Conservation (phyloP, 2,329 filamentous ascomycete species). For the Scortechinia acanthostroma region DNA sequence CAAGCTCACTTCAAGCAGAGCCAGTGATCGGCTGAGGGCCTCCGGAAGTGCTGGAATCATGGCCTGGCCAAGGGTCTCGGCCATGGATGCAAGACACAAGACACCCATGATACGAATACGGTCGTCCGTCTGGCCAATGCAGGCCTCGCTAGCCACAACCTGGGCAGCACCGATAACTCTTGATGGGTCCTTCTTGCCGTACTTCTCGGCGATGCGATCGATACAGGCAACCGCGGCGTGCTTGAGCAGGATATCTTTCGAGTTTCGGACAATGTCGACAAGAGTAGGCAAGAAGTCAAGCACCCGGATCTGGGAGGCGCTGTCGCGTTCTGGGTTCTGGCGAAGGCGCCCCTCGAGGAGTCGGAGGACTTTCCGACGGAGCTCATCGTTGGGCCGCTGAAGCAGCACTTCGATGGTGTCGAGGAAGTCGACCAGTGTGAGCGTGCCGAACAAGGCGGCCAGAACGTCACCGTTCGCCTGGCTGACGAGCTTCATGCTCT, state of each 20-base stretch:
- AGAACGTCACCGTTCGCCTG: slow-evolving; percentile 63
- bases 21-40: slow-evolving; percentile 66
- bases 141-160: slow-evolving; percentile 69
- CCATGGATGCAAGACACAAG: slow-evolving; percentile 79
- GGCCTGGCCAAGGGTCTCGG: slow-evolving; percentile 79
- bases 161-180: slow-evolving; percentile 70
- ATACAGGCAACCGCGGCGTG: slow-evolving; percentile 82
- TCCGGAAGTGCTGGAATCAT: slow-evolving; percentile 77
- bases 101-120: slow-evolving; percentile 77
- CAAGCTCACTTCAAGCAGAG: slow-evolving; percentile 63
- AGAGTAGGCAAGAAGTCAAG: slow-evolving; percentile 75
- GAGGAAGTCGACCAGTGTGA: slow-evolving; percentile 83
- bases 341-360: slow-evolving; percentile 77
- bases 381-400: slow-evolving; percentile 65
- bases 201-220: slow-evolving; percentile 88
- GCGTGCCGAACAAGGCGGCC: slow-evolving; percentile 72
- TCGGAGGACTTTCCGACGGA: slow-evolving; percentile 73
- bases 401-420: slow-evolving; percentile 79
- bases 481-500: slow-evolving; percentile 44
- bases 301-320: slow-evolving; percentile 60
- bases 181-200: slow-evolving; percentile 82
- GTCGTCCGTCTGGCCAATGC: slow-evolving; percentile 67
- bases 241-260: slow-evolving; percentile 68
- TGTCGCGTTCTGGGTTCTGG: slow-evolving; percentile 63
- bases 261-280: slow-evolving; percentile 68